A percentile compares a stretch with the other conserved stretches of the same genome.
Evolutionary conservation across 2,329 filamentous ascomycete species (phyloP).

Genomic region (Xylaria hypoxylon): DNA sequence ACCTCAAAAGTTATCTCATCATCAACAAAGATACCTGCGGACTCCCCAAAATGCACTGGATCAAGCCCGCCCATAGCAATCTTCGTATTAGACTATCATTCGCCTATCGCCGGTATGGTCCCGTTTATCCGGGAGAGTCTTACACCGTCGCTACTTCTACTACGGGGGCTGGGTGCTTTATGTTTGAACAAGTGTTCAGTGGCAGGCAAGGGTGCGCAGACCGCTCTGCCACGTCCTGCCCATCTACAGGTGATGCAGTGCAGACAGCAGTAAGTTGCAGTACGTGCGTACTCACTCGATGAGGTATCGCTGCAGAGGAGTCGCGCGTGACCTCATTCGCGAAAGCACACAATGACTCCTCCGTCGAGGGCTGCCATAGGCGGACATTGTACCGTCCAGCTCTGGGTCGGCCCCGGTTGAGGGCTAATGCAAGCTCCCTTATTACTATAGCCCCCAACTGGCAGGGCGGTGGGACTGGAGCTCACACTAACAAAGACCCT

Average conservation of each 20-base stretch:
- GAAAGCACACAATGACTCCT: conserved; percentile 41
- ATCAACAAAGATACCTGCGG: conserved; percentile 2
- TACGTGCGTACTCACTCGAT: conserved; percentile 9
- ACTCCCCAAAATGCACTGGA: background rate
- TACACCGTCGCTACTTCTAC: conserved; percentile 21
- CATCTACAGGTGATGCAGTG: conserved; percentile 9
- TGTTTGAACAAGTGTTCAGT: conserved; percentile 31
- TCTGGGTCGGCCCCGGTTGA: conserved; percentile 37
- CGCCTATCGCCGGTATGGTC: conserved; percentile 7
- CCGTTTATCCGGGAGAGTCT: conserved; percentile 2
- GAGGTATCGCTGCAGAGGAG: conserved; percentile 24
- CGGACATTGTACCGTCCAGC: conserved; percentile 33
- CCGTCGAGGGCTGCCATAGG: conserved; percentile 25
- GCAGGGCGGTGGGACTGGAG: conserved; percentile 29
- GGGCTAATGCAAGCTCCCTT: conserved; percentile 44
- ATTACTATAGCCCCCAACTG: conserved; percentile 21
- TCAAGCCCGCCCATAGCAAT: background rate
- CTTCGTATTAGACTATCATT: conserved; percentile 11
- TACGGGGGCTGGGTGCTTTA: conserved; percentile 16
- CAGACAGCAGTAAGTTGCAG: conserved; percentile 22
- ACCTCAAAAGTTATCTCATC: background rate
- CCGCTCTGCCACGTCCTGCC: conserved; percentile 36
- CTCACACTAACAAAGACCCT: conserved; percentile 21
- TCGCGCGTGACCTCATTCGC: conserved; percentile 34
- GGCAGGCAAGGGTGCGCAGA: conserved; percentile 31